Base-by-base conservation (phyloP, 2,329 filamentous ascomycete genomes). In the Rutstroemia sp. region DNA sequence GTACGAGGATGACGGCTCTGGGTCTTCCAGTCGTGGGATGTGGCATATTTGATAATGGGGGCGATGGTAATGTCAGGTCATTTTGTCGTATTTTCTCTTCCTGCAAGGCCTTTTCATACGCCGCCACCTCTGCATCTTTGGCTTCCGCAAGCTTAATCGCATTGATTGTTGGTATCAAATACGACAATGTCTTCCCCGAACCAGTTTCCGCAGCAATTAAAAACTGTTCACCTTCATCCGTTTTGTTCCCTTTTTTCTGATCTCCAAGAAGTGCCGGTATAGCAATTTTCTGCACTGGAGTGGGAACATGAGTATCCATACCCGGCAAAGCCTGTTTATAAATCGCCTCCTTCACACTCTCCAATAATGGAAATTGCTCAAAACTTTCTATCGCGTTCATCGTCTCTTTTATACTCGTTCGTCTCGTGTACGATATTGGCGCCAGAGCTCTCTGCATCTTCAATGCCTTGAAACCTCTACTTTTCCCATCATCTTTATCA, bases 131-230 rank as follows among this genome's bases (percentile, higher is more conserved):
- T 1, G 71, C 70, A 61, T 91, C 86, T 12, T 74, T 71, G 0
- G 77, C 76, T 67, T 92, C 89, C 5, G 83, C 84, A 37, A 82
- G 75, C 74, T 99, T 99, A 65, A 99, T 72, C 8, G 89, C 88
- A 72, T 99, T 85, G 52, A 99, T 77, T 16, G 86, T 80, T 0
- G 94, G 95, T 5, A 96, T 73, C 5, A 97, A 76, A 69, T 99
- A 99, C 8, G 94, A 90, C 60, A 99, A 76, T 1, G 94, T 99
- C 76, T 99, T 99, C 59, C 94, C 94, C 0, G 94, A 97, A 12
- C 94, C 94, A 0, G 94, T 99, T 76, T 99, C 94, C 10, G 94
- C 94, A 4, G 94, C 94, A 50, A 99, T 78, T 12, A 99, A 78
- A 68, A 90, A 96, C 73, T 76, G 80, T 58, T 73, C 72, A 59